Conservation (phyloP, 306 rosid genomes). For the Cajanus cajan region DNA sequence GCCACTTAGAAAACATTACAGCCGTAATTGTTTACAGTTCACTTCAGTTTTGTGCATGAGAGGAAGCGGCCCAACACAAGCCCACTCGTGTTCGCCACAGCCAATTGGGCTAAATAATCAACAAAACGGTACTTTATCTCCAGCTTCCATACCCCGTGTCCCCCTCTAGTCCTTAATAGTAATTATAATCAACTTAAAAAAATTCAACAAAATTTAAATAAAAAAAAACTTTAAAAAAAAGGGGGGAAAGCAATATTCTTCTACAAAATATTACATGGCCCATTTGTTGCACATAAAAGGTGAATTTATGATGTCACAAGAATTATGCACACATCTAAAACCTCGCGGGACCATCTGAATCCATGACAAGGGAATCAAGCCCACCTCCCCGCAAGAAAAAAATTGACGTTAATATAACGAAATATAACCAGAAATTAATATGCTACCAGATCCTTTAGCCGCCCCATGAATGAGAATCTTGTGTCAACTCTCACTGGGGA, state of each 20-base stretch:
- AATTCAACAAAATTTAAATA: too few species aligned
- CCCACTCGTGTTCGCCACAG: background rate
- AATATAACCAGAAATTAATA: background rate
- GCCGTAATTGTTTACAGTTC: background rate
- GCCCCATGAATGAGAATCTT: background rate
- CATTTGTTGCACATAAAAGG: background rate
- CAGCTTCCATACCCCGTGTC: background rate
- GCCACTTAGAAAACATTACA: background rate
- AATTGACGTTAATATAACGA: background rate
- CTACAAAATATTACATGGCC: background rate
- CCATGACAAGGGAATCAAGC: background rate
- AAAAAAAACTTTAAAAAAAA: background rate
- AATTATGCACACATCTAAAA: background rate
- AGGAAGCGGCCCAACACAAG: background rate
- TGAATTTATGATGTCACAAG: slow-evolving; percentile 4
- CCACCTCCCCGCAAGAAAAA: background rate
- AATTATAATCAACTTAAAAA: background rate
- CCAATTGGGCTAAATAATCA: background rate
- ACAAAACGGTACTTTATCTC: background rate
- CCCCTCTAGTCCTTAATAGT: background rate
- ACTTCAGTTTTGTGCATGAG: background rate
- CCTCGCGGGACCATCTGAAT: background rate
- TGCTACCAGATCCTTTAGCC: slow-evolving; percentile 3
- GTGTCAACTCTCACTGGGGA: slow-evolving; percentile 7
- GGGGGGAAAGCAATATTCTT: background rate